phyloP scores from a whole-genome alignment of 352 stramenopile genomes.

The Phytophthora tentaculata region DNA sequence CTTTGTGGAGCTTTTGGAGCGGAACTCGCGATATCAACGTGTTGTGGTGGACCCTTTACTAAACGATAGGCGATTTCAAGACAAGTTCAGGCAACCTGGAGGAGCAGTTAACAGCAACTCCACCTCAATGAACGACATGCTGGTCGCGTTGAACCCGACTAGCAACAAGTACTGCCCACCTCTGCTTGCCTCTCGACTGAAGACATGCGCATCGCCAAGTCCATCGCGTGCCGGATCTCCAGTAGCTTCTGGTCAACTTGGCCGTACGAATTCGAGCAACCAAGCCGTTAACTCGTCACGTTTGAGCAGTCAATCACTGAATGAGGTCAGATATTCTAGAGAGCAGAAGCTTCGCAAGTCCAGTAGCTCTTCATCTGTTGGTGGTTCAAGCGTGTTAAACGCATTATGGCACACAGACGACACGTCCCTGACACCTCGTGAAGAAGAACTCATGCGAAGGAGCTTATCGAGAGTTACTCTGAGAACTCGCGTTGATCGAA shows the following conservation, averaged over 20 bases:
- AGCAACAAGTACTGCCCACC: constrained; percentile 66
- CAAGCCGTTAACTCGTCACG: constrained; percentile 10
- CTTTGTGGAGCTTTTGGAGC: constrained; percentile 71
- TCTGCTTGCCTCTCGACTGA: constrained; percentile 55
- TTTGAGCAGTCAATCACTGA: constrained; percentile 1
- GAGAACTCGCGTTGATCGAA: constrained; percentile 53
- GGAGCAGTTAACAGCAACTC: constrained; percentile 27
- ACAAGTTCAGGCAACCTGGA: constrained; percentile 54
- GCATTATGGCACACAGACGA: constrained; percentile 6
- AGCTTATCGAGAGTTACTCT: constrained; percentile 68
- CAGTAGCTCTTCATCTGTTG: constrained; percentile 20
- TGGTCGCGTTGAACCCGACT: constrained; percentile 46
- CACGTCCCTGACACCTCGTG: constrained; percentile 25
- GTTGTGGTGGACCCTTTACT: constrained; percentile 64
- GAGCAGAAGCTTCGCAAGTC: constrained; percentile 15
- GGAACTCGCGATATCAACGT: constrained; percentile 52
- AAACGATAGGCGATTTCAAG: constrained; percentile 60
- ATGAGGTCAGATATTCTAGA: constrained; percentile 5
- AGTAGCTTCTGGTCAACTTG: too few relatives aligned
- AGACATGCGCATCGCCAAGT: constrained; percentile 11
- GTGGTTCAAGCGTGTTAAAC: neutral
- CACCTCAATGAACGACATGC: constrained; percentile 49
- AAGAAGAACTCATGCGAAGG: constrained; percentile 61
- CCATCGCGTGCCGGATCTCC: neutral
- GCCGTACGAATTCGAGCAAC: constrained; percentile 11